A percentile compares a stretch with the other conserved stretches of the same genome.
Evolutionary conservation across 139 green algal genomes (phyloP).

Genomic region (Micromonas pusilla): DNA sequence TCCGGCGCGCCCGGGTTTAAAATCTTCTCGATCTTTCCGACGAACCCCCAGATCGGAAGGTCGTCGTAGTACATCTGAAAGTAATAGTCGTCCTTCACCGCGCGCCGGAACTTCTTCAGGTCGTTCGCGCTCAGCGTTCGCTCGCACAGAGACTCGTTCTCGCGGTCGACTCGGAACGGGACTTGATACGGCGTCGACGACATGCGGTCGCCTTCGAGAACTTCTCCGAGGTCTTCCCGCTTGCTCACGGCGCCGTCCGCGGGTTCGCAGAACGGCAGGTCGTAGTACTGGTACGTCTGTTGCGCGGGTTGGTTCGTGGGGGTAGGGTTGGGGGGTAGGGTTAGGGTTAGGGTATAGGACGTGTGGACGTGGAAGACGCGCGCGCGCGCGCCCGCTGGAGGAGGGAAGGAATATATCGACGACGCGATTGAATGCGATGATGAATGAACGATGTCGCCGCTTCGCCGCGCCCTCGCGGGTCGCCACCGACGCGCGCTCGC

Average conservation of each 20-base stretch:
- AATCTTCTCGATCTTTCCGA: constrained; percentile 50
- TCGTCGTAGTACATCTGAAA: constrained; percentile 85
- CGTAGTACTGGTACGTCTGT: constrained; percentile 95
- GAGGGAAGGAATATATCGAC: too few species aligned
- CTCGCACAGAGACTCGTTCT: constrained; percentile 73
- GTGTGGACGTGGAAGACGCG: too few species aligned
- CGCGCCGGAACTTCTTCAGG: constrained; percentile 66
- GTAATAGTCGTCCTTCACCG: constrained; percentile 89
- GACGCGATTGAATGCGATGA: too few species aligned
- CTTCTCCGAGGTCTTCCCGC: constrained; percentile 24
- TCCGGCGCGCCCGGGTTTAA: constrained; percentile 7
- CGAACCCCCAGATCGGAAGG: constrained; percentile 91
- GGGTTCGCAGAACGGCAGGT: constrained; percentile 85
- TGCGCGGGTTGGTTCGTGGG: too few species aligned
- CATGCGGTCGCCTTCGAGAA: constrained; percentile 51
- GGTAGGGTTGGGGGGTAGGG: too few species aligned
- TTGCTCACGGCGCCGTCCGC: constrained; percentile 67
- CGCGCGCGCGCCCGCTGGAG: too few species aligned
- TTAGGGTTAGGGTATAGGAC: not conserved
- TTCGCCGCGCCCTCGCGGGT: too few species aligned
- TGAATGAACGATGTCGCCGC: too few species aligned
- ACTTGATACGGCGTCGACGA: constrained; percentile 82
- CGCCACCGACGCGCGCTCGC: too few species aligned
- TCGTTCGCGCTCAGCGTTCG: constrained; percentile 65
- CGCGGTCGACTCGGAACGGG: constrained; percentile 70